These are phyloP conservation scores for Ophiostoma perfectum DNA, from an alignment of 2,329 filamentous ascomycete species.

Conservation along the genomic window DNA sequence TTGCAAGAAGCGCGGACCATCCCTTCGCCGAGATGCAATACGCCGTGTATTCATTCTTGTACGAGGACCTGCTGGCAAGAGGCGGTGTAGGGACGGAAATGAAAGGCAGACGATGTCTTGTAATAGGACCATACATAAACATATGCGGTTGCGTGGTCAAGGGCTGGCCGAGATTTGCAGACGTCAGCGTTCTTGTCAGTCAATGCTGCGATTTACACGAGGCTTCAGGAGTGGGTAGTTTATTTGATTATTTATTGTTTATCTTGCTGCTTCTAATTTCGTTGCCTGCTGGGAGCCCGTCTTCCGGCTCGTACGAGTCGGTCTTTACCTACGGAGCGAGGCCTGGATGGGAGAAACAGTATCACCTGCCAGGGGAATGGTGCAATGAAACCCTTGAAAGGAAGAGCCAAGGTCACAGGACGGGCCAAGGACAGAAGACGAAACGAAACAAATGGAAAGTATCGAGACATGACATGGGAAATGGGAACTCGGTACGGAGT, in stretches of 20 bases:
- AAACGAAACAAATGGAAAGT: background rate
- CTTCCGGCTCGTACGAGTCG: slow-evolving; percentile 14
- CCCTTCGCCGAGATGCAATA: background rate
- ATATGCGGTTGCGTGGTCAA: no score
- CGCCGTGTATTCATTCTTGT: background rate
- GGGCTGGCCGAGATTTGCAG: no score
- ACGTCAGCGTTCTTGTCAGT: no score
- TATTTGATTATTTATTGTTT: background rate
- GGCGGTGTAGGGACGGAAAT: no score
- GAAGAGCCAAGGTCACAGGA: background rate
- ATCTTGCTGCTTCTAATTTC: background rate
- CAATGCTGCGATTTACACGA: background rate
- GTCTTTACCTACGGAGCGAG: slow-evolving; percentile 6
- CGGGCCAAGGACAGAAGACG: background rate
- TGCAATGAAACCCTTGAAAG: background rate
- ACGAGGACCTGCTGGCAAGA: background rate
- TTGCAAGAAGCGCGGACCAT: background rate
- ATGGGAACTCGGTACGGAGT: background rate
- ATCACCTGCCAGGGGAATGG: background rate
- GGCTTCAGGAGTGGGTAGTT: background rate
- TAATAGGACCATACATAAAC: no score
- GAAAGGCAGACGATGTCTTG: no score
- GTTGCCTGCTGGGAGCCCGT: background rate
- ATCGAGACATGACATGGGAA: no score
- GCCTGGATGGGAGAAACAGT: background rate